Evolutionary conservation across 2,329 filamentous ascomycete genomes (phyloP), one percentile per base, ranked within the genome.

Genomic region (Colletotrichum falcatum): DNA sequence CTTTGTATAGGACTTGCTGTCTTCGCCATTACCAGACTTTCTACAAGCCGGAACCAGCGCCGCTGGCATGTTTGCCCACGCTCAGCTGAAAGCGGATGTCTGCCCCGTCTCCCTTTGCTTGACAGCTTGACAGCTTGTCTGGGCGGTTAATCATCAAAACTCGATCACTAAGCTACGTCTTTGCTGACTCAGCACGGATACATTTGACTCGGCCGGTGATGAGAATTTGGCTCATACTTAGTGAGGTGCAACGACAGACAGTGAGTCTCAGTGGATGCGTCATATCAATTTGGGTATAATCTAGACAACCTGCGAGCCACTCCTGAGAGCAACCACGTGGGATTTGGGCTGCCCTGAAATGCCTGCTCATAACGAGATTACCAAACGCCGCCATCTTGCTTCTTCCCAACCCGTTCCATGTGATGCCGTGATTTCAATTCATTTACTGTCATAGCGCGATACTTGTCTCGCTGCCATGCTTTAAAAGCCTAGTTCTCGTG

Each of bases 41-140:
- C n/a, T 20, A 14, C 26, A 18, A 30, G 3, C 48, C 48, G 48
- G 16, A 56, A 18, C 23, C 54, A 61, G 61, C 66, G 33, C 60
- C 65, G 53, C 54, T 42, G 54, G 42, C 69, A 61, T 70, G 35
- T 51, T 42, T 61, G 55, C 42, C 49, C 65, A 54, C 33, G 16
- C 42, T 53, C 59, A 23, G 54, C 68, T 59, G 68, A 71, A 71
- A 63, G 64, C 68, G 64, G 68, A 63, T 53, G 37, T 23, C 28
- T 23, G 28, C 6, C 53, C 23, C n/a, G 1, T 37, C 30, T 59
- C 53, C 44, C 53, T 53, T 35, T 20, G n/a, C n/a, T 33, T 39
- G 23, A 56, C 53, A 30, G 53, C 3, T n/a, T n/a, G 37, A 26
- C 54, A 42, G 23, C n/a, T 44, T 61, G 30, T 26, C 37, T 30